Conservation (phyloP, 352 stramenopile genomes). For the Phytophthora cactorum region DNA sequence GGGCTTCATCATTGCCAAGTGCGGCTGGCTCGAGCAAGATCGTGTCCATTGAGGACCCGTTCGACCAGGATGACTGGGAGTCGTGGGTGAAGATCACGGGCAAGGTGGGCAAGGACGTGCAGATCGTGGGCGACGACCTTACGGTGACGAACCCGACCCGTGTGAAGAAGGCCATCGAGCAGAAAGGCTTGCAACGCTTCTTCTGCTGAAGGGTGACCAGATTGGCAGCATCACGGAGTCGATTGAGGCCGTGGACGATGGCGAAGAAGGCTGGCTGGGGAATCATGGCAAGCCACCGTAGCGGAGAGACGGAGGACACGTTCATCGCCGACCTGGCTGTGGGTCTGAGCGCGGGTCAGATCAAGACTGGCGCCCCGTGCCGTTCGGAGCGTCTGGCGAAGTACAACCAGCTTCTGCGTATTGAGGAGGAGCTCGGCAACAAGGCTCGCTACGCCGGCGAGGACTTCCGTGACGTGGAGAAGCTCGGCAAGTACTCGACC, state of each 20-base stretch:
- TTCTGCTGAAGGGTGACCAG: conserved; percentile 99
- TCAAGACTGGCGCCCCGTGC: conserved; percentile 99
- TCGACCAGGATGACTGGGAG: conserved; percentile 98
- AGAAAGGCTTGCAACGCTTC: conserved; percentile 96
- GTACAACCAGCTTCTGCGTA: conserved; percentile 99
- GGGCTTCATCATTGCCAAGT: conserved; percentile 92
- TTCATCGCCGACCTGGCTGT: conserved; percentile 99
- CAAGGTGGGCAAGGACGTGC: conserved; percentile 89
- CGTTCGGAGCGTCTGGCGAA: conserved; percentile 97
- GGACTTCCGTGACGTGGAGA: conserved; percentile 87
- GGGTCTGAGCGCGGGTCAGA: conserved; percentile 98
- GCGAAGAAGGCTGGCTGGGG: conserved; percentile 99
- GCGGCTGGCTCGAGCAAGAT: conserved; percentile 95
- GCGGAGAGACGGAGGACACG: conserved; percentile 99
- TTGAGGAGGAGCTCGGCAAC: conserved; percentile 96
- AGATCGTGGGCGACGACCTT: conserved; percentile 99
- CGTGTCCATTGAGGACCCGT: conserved; percentile 99
- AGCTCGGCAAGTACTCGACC: conserved; percentile 83
- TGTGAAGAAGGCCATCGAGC: conserved; percentile 95
- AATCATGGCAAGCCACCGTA: conserved; percentile 99
- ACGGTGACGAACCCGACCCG: conserved; percentile 98
- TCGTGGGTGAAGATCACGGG: conserved; percentile 96
- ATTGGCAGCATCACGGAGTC: conserved; percentile 99
- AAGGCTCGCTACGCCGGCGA: conserved; percentile 84
- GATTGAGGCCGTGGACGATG: conserved; percentile 98